phyloP scores from a whole-genome alignment of 106 monocot genomes.

The Vanilla planifolia region DNA sequence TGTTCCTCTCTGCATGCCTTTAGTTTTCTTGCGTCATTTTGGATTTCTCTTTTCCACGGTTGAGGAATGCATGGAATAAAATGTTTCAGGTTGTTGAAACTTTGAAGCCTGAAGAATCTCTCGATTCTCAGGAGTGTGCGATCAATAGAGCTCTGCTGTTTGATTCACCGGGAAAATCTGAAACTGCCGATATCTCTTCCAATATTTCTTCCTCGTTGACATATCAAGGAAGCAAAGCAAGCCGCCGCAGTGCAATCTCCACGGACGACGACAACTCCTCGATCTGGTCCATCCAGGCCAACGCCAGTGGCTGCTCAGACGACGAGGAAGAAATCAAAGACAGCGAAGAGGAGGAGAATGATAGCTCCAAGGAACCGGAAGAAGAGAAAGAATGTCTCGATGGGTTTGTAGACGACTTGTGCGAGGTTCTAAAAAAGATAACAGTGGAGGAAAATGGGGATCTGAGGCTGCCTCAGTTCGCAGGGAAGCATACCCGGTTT shows the following conservation, averaged over 20 bases:
- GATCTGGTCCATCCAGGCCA: conserved; percentile 61
- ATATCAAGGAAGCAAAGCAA: conserved; percentile 29
- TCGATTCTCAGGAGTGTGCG: conserved; percentile 19
- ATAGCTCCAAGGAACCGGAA: conserved; percentile 10
- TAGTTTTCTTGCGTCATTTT: background rate
- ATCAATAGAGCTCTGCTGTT: conserved; percentile 75
- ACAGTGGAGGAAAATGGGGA: conserved; percentile 15
- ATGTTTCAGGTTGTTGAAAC: conserved; percentile 17
- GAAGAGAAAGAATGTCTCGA: conserved; percentile 11
- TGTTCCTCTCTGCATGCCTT: too few species aligned
- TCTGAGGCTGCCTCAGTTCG: conserved; percentile 31
- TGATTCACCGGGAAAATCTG: conserved; percentile 69
- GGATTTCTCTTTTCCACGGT: background rate
- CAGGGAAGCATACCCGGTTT: conserved; percentile 74
- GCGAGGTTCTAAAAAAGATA: conserved; percentile 48
- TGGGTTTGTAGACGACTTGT: conserved; percentile 40
- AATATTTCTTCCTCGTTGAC: conserved; percentile 24
- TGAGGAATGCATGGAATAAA: background rate
- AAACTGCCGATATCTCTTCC: conserved; percentile 9
- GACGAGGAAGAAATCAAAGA: conserved; percentile 8
- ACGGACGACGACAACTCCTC: conserved; percentile 45
- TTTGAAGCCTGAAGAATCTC: conserved; percentile 16
- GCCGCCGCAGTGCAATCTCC: too few species aligned
- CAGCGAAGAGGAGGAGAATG: conserved; percentile 13
- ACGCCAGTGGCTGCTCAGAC: conserved; percentile 23